Base-by-base conservation (phyloP, 1,139 yeast genomes). In the Arxiozyma bovina region DNA sequence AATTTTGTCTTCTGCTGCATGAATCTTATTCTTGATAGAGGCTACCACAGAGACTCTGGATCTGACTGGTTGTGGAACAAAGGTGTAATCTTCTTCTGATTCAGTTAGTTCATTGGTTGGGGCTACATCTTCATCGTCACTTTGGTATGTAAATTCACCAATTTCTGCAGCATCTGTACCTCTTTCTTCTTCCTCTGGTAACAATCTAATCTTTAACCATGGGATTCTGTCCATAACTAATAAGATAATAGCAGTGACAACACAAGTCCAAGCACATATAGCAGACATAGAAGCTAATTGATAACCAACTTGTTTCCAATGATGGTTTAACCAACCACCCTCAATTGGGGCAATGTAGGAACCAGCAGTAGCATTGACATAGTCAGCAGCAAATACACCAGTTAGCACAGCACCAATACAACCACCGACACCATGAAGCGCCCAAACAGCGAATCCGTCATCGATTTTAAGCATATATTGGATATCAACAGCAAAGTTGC, bases 321-420 rank as follows among this genome's bases (percentile, higher is more conserved):
- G 84, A 69, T 88, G 94, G 77, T 88, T 89, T 66, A 91, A 75
- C 98, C 99, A 91, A 55, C 99, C 98, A 66, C 96, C 96, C 42
- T 68, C 76, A 61, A 88, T 87, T n/a, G 69, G 76, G 45, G 78
- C 77, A 40, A 77, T 74, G 50, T 83, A 87, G 42, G 75, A 75
- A 47, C 85, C 82, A 54, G 83, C 88, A 61, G 88, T 73, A 45
- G 88, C 90, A 51, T 95, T 85, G 62, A 91, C 82, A 73, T 91
- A 90, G 74, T 90, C 94, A 53, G 96, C 95, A 42, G 97, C 96
- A 69, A 91, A 91, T 60, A 91, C 76, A 65, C 96, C 97, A 45
- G 98, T 91, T 73, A 88, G 72, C 34, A 85, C 74, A 42, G 89
- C 82, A 52, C 98, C 98, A 60, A 81, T 76, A 65, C 86, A 81